Conservation (phyloP, 75 land plant genomes). For the Pinus tabuliformis region DNA sequence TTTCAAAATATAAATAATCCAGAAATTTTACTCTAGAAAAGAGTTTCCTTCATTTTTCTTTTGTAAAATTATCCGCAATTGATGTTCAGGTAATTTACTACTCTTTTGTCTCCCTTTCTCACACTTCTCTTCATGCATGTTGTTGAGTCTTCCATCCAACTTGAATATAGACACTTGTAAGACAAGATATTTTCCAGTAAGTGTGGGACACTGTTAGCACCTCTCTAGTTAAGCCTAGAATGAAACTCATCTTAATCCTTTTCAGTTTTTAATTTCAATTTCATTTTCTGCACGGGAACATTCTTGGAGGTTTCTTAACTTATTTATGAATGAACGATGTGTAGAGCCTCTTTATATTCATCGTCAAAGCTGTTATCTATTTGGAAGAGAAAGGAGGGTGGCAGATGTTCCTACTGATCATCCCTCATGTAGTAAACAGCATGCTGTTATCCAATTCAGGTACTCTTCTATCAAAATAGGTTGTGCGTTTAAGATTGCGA, state of each 20-base stretch:
- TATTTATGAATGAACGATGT: background rate
- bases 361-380: slow-evolving; percentile 95
- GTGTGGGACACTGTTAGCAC: too few relatives aligned
- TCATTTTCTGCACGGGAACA: slow-evolving; percentile 8
- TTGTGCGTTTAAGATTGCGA: slow-evolving; percentile 1
- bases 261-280: background rate
- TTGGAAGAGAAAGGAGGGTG: slow-evolving; percentile 98
- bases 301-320: background rate
- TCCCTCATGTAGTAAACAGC: slow-evolving; percentile 99
- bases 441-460: slow-evolving; percentile 96
- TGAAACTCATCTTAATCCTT: background rate
- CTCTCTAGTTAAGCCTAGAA: slow-evolving; percentile 1
- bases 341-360: slow-evolving; percentile 96
- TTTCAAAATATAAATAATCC: too few relatives aligned
- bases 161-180: too few relatives aligned
- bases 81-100: background rate
- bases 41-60: too few relatives aligned
- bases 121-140: too few relatives aligned
- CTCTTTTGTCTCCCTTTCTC: too few relatives aligned
- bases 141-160: too few relatives aligned
- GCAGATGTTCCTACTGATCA: slow-evolving; percentile 99
- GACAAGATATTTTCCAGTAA: too few relatives aligned
- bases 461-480: slow-evolving; percentile 11
- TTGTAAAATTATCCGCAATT: too few relatives aligned
- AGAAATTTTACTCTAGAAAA: too few relatives aligned